Conservation (phyloP, 345 rosid genomes). For the Hypericum androsaemum region DNA sequence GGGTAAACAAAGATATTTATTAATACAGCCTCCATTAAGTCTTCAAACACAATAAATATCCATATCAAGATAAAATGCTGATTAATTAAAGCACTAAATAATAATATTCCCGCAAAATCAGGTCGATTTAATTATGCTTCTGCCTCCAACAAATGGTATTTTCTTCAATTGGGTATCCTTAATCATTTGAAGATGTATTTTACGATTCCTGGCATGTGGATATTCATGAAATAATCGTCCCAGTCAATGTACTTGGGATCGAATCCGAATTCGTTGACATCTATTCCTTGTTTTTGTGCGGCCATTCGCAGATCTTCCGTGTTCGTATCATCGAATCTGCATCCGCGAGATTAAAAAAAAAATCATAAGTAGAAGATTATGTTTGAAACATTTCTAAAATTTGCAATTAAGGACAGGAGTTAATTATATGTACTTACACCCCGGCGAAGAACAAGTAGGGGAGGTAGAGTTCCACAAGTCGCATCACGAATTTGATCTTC, state of each 20-base stretch:
- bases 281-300: conserved; percentile 22
- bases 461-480: conserved; percentile 57
- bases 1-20: no score
- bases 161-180: background rate
- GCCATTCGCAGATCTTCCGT: conserved; percentile 31
- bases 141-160: no score
- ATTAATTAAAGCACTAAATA: no score
- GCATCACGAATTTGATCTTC: conserved; percentile 50
- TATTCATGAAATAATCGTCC: conserved; percentile 46
- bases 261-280: conserved; percentile 32
- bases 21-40: no score
- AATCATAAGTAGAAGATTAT: background rate
- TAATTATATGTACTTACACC: conserved; percentile 40
- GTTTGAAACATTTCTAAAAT: background rate
- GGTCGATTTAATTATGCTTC: no score
- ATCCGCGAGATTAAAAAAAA: background rate
- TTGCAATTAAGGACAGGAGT: background rate
- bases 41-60: no score
- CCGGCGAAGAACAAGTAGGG: conserved; percentile 74
- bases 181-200: conserved; percentile 36
- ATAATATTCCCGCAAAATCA: no score
- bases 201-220: conserved; percentile 57
- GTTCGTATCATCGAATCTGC: conserved; percentile 64
- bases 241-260: conserved; percentile 53
- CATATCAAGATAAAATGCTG: no score